phyloP scores from a whole-genome alignment of 345 rosid species.

The Brassica cretica region DNA sequence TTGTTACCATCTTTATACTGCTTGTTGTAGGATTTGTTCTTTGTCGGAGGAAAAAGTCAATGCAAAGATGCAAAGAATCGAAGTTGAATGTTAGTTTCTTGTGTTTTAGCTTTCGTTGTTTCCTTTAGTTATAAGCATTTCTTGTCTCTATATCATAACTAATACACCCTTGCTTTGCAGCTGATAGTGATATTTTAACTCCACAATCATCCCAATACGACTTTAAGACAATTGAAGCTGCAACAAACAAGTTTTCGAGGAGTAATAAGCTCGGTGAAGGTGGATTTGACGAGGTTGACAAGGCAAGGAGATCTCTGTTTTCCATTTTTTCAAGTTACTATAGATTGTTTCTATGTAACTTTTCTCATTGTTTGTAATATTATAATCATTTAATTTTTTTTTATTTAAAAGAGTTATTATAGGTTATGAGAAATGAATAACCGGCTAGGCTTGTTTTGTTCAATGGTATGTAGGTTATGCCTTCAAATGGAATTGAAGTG shows the following conservation, averaged over 20 bases:
- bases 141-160: neutral
- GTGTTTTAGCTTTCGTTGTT: neutral
- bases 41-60: conserved; percentile 18
- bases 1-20: conserved; percentile 2
- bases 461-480: neutral
- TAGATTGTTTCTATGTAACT: neutral
- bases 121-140: neutral
- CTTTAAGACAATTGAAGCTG: conserved; percentile 42
- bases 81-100: conserved; percentile 31
- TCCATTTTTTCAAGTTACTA: neutral
- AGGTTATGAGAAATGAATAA: neutral
- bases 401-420: too few species aligned
- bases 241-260: conserved; percentile 49
- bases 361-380: too few species aligned
- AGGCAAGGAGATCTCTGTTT: conserved; percentile 37
- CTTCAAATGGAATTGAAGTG: neutral
- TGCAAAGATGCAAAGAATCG: neutral
- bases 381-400: too few species aligned
- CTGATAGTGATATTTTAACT: conserved; percentile 13
- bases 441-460: neutral
- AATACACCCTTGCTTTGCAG: conserved; percentile 27
- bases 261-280: conserved; percentile 60
- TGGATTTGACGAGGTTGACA: conserved; percentile 64
- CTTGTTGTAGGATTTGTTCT: conserved; percentile 7
- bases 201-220: conserved; percentile 45